phyloP scores from a whole-genome alignment of 1,284 basidiomycete genomes.

The Pyrrhoderma noxium region DNA sequence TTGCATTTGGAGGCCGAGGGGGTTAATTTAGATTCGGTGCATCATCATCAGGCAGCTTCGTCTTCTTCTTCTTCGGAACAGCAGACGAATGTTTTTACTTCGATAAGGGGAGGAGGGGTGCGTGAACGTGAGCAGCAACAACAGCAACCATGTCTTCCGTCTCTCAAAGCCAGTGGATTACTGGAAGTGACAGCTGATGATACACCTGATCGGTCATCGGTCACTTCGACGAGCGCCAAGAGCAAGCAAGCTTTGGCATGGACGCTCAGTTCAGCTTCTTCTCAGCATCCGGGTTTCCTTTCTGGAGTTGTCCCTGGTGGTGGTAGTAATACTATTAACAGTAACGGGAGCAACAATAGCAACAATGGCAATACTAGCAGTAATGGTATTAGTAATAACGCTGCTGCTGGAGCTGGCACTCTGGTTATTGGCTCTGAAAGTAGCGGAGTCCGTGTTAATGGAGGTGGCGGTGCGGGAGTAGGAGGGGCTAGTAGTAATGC shows the following conservation, averaged over 20 bases:
- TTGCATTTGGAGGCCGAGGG: constrained; percentile 1
- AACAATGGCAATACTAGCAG: no score
- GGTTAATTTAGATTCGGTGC: constrained; percentile 10
- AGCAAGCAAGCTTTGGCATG: background rate
- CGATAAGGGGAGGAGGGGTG: no score
- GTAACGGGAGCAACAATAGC: no score
- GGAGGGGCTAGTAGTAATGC: no score
- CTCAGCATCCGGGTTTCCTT: constrained; percentile 9
- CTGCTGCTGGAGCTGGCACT: no score
- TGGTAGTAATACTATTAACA: background rate
- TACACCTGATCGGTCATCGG: constrained; percentile 5
- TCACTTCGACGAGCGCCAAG: constrained; percentile 12
- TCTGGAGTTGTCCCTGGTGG: background rate
- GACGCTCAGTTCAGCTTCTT: constrained; percentile 4
- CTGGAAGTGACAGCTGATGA: constrained; percentile 35
- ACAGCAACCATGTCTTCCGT: constrained; percentile 52
- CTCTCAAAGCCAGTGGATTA: constrained; percentile 64
- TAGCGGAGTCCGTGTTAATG: no score
- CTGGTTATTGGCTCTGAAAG: no score
- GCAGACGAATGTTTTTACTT: no score
- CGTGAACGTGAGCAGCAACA: no score
- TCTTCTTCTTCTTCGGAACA: constrained; percentile 17
- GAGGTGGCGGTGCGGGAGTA: no score
- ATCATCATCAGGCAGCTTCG: constrained; percentile 16
- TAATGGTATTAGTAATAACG: no score